Conservation (phyloP, 2,329 filamentous ascomycete species). For the Alternaria hordeiaustralica region DNA sequence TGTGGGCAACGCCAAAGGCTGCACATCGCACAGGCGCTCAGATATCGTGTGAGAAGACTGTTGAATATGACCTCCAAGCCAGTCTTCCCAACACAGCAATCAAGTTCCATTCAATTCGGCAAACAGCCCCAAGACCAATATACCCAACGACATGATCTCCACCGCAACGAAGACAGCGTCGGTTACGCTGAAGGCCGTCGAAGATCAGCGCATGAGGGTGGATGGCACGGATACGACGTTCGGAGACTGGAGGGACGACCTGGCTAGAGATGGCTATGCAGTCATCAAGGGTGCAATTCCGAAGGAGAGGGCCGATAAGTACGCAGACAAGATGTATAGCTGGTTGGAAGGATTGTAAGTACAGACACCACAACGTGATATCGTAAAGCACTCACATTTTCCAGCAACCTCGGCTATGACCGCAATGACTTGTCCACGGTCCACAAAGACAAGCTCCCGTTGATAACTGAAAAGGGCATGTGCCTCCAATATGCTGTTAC, state of each 20-base stretch:
- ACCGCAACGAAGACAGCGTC: slow-evolving; percentile 17
- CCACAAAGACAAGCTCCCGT: slow-evolving; percentile 27
- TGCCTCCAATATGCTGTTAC: slow-evolving; percentile 42
- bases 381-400: not conserved
- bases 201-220: slow-evolving; percentile 15
- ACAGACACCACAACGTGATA: not conserved
- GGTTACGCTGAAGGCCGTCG: slow-evolving; percentile 14
- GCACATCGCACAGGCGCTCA: not conserved
- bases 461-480: slow-evolving; percentile 31
- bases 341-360: slow-evolving; percentile 46
- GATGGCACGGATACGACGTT: slow-evolving; percentile 29
- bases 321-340: slow-evolving; percentile 36
- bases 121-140: not conserved
- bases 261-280: slow-evolving; percentile 24
- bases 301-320: slow-evolving; percentile 47
- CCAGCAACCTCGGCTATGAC: slow-evolving; percentile 27
- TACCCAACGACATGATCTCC: slow-evolving; percentile 15
- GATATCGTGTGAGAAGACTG: not conserved
- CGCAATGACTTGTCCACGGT: slow-evolving; percentile 28
- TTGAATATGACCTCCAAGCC: not conserved
- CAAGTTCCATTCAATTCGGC: not conserved
- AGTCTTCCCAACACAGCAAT: not conserved
- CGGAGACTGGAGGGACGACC: slow-evolving; percentile 47
- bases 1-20: not conserved
- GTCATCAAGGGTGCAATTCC: slow-evolving; percentile 58